Evolutionary conservation across 2,329 filamentous ascomycete genomes (phyloP), one percentile per base, ranked within the genome.

Genomic region (Sporothrix variecibatus): DNA sequence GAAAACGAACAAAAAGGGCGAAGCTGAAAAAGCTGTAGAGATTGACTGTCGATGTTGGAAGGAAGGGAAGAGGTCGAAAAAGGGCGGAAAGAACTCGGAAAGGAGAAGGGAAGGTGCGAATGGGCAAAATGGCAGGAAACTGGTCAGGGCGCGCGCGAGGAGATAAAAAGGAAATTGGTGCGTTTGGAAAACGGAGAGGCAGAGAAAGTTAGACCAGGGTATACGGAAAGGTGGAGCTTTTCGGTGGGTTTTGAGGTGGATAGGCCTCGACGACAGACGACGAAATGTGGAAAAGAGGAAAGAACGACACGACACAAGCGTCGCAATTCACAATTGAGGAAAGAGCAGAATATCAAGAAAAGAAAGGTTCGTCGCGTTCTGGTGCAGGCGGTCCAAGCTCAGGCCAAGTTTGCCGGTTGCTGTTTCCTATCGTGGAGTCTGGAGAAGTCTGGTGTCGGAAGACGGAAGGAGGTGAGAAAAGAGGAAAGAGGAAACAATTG

Each of bases 121-220:
- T 20, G 43, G 43, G 34, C 34, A 34, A 34, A 34, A 34, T 34
- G 34, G 43, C 43, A 49, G 43, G 43, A 49, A 49, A 49, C 43
- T 20, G 43, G 49, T 46, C n/a, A 38, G 62, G 40, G 38, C 49
- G 62, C n/a, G 58, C 46, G 58, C 43, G 34, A 49, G 31, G 46
- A 43, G 62, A 73, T 67, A 56, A 72, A 72, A 72, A 56, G 58
- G 71, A 67, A 56, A 72, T 67, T 72, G 60, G 71, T 72, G 71
- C 46, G 62, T 26, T 43, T 40, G 58, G 38, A 46, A 46, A 60
- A 71, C 34, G 38, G 46, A 56, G 69, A 40, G 38, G 53, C 34
- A 31, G 40, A 31, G 38, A 26, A 26, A 23, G 38, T 40, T 20
- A 49, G n/a, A n/a, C 43, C 67, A 38, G 46, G 49, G 49, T 23